A percentile compares a stretch with the other conserved stretches of the same genome.
phyloP scores from a whole-genome alignment of 345 rosid genomes.

The Euphorbia lathyris region DNA sequence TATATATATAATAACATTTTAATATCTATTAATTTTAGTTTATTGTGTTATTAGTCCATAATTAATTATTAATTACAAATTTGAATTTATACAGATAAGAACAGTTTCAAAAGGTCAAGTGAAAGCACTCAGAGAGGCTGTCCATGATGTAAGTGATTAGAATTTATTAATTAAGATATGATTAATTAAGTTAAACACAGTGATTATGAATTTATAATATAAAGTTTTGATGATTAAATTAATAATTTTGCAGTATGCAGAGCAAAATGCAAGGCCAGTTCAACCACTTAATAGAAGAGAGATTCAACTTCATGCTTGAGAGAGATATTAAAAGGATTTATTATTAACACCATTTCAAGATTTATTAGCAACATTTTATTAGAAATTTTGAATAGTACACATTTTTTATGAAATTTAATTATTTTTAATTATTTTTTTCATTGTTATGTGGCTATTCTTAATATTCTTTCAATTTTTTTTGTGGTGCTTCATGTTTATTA shows the following conservation, averaged over 20 bases:
- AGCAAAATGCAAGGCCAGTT: conserved; percentile 51
- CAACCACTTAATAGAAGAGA: conserved; percentile 36
- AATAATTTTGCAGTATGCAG: conserved; percentile 40
- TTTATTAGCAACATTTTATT: neutral
- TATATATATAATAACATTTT: no score
- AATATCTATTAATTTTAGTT: neutral
- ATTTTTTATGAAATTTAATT: no score
- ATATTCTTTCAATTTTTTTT: no score
- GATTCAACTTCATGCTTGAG: conserved; percentile 4
- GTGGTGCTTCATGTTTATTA: no score
- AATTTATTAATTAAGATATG: neutral
- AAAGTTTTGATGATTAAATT: neutral
- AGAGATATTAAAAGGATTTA: neutral
- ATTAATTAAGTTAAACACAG: neutral
- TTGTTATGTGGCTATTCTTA: no score
- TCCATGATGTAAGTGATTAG: conserved; percentile 46
- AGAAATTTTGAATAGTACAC: neutral
- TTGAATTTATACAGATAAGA: conserved; percentile 26
- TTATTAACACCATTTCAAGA: neutral
- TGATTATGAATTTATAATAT: neutral
- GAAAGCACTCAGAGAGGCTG: conserved; percentile 38
- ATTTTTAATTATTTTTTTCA: no score
- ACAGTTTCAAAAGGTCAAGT: conserved; percentile 46
- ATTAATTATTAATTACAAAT: neutral
- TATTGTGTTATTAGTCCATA: no score